Evolutionary conservation across 179 eudicot genomes (phyloP).

Genomic region (Amaranthus tricolor): DNA sequence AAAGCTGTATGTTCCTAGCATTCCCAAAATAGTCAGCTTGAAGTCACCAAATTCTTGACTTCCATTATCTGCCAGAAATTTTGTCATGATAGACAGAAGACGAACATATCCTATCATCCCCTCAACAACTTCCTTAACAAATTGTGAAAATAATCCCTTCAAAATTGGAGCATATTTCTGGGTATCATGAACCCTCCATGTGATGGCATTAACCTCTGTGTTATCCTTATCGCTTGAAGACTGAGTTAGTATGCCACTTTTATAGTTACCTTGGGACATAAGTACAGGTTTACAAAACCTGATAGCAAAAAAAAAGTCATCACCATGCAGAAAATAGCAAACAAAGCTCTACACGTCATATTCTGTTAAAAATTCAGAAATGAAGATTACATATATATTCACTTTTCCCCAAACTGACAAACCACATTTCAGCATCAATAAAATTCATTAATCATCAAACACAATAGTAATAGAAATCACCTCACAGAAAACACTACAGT

Average conservation of each 20-base stretch:
- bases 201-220: slow-evolving; percentile 31
- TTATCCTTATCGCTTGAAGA: slow-evolving; percentile 35
- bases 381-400: neutral
- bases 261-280: slow-evolving; percentile 35
- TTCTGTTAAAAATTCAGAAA: neutral
- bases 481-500: neutral
- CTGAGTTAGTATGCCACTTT: slow-evolving; percentile 23
- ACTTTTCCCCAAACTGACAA: neutral
- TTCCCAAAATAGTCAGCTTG: slow-evolving; percentile 83
- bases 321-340: slow-evolving; percentile 14
- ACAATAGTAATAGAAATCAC: neutral
- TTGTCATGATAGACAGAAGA: slow-evolving; percentile 78
- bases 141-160: slow-evolving; percentile 66
- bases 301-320: slow-evolving; percentile 26
- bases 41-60: slow-evolving; percentile 97
- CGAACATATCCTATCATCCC: slow-evolving; percentile 95
- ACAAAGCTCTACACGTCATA: neutral
- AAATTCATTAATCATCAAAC: neutral
- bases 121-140: slow-evolving; percentile 86
- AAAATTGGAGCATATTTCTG: slow-evolving; percentile 53
- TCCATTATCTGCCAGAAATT: slow-evolving; percentile 82
- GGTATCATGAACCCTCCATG: slow-evolving; percentile 57
- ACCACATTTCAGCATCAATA: neutral
- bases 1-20: slow-evolving; percentile 92
- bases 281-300: slow-evolving; percentile 87